Evolutionary conservation across 306 rosid genomes (phyloP), one percentile per base, ranked within the genome.

Genomic region (Betula pendula): DNA sequence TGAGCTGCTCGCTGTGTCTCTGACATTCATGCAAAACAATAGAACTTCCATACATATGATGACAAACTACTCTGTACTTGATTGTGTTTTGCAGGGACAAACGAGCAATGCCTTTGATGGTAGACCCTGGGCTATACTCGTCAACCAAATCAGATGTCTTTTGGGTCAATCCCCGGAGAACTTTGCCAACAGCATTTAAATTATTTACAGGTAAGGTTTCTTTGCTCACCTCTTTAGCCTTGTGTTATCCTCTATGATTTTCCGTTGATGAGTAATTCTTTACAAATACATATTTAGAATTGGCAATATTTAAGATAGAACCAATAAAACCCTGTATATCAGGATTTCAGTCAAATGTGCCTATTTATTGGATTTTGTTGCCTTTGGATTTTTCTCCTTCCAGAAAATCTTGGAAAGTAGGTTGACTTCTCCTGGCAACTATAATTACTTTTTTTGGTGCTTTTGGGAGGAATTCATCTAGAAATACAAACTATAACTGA

Each of bases 71-170:
- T 1, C n/a, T 31, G 24, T 71, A 53, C 3, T 76, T 52, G 52
- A 56, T 68, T 62, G 14, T 51, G 55, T 2, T 68, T 52, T 85
- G 86, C 90, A 95, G 99, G 81, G 87, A 84, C 2, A 92, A 89
- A 77, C 86, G 99, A 71, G 99, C 89, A 20, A 88, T 83, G 97
- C 99, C 99, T 12, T 31, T 95, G 82, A 92, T 95, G 69, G 35
- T 95, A 42, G 97, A 95, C 78, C 97, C 99, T 2, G 97, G 97
- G 42, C 93, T 95, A 77, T 92, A 95, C 83, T 71, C 79, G 68
- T 40, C 87, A n/a, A 85, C 77, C 65, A 95, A 95, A 79, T 77
- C 89, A 27, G 99, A 95, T 70, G 74, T 95, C 50, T 88, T 85
- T 79, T 85, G 87, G 91, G 99, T 87, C 31, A 81, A 73, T 42